Percentiles rank a stretch among this genome's conserved stretches.
These are phyloP conservation scores for Avena sativa DNA, from an alignment of 176 grass and related monocot species.

Conservation along the genomic window DNA sequence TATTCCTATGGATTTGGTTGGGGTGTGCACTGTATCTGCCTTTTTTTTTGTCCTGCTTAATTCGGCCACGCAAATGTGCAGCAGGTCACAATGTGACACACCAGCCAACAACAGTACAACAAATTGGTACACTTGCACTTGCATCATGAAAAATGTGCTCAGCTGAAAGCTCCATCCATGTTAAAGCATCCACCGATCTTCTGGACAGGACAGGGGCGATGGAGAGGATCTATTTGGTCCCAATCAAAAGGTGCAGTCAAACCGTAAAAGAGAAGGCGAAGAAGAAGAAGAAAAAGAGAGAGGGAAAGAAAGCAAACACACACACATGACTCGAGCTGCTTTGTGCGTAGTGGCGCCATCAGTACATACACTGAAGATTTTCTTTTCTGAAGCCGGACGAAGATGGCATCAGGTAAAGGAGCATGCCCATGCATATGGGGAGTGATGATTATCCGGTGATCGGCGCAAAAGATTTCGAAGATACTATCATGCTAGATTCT, in stretches of 20 bases:
- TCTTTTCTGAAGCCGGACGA: not conserved
- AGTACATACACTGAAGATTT: not conserved
- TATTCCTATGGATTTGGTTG: not conserved
- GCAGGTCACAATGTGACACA: constrained; percentile 29
- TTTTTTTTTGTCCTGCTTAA: not conserved
- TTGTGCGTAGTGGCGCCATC: not conserved
- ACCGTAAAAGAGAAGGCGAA: not conserved
- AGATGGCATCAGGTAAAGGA: constrained; percentile 32
- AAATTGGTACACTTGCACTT: not conserved
- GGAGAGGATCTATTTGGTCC: not conserved
- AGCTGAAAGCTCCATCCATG: not conserved
- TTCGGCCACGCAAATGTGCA: constrained; percentile 31
- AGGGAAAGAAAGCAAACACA: constrained; percentile 24
- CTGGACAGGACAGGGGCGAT: not conserved
- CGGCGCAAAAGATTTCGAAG: constrained; percentile 18
- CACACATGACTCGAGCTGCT: not conserved
- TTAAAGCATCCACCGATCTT: not conserved
- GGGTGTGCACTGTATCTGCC: not conserved
- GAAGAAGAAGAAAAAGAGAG: not conserved
- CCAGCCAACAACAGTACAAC: not conserved
- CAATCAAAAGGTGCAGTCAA: constrained; percentile 5
- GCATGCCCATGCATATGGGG: not conserved
- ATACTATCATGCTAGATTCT: constrained; percentile 3
- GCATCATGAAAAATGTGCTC: constrained; percentile 23
- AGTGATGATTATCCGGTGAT: not conserved